A percentile compares a stretch with the other conserved stretches of the same genome.
These are phyloP conservation scores for Escovopsis weberi DNA, from an alignment of 2,329 filamentous ascomycete species.

Conservation along the genomic window DNA sequence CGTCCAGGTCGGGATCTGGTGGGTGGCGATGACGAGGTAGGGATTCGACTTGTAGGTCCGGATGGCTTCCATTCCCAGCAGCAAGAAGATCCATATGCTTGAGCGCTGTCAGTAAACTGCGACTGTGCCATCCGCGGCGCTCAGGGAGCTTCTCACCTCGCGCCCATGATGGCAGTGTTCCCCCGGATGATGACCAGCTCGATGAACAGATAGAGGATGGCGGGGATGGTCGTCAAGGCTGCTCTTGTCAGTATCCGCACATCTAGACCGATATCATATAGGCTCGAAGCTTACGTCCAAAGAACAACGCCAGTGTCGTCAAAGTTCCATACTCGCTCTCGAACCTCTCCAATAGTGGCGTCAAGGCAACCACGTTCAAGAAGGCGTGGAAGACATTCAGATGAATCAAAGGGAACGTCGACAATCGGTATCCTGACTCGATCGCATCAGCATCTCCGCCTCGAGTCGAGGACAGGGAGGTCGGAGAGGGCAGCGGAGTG, in stretches of 20 bases:
- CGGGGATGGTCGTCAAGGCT: constrained; percentile 73
- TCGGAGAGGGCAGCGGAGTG: not conserved
- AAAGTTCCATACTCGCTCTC: constrained; percentile 86
- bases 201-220: constrained; percentile 62
- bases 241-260: constrained; percentile 6
- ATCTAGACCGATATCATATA: not conserved
- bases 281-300: constrained; percentile 59
- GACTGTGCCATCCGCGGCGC: not conserved
- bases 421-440: constrained; percentile 68
- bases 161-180: constrained; percentile 65
- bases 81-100: constrained; percentile 85
- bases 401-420: constrained; percentile 85
- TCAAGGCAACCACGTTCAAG: constrained; percentile 65
- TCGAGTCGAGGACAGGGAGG: no score
- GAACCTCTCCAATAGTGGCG: constrained; percentile 85
- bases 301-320: constrained; percentile 72
- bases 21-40: constrained; percentile 47
- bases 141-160: constrained; percentile 44
- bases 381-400: constrained; percentile 64
- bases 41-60: constrained; percentile 75
- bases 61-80: constrained; percentile 73
- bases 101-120: not conserved
- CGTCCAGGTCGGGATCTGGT: constrained; percentile 80
- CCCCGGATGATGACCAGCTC: constrained; percentile 57
- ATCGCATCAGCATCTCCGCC: not conserved